Evolutionary conservation across 2,329 filamentous ascomycete species (phyloP), one percentile per base, ranked within the genome.

Genomic region (Penicillium vulpinum): DNA sequence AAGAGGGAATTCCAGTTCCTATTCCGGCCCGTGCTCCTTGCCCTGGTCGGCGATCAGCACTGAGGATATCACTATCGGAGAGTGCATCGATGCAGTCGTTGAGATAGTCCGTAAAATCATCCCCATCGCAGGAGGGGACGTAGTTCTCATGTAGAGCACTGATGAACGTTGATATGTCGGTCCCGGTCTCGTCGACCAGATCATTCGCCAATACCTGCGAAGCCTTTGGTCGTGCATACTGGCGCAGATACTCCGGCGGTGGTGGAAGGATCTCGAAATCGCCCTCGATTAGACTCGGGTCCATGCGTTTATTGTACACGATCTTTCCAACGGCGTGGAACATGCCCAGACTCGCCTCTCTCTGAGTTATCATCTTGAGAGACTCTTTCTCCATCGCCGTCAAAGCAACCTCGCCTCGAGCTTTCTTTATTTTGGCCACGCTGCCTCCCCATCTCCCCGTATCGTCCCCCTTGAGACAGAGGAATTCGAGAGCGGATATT

Each of bases 241-340:
- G 80, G 4, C 80, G 77, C 35, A 90, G 72, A 70, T 85, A 83
- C n/a, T 73, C 65, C 5, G 88, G 88, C 18, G 91, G 76, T 24
- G 74, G 73, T 64, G 88, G 86, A 4, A 77, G 77, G 18, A 75
- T 74, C 3, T 74, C 70, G 31, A 80, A 75, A 9, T 70, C 70
- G 9, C 70, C 57, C 43, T 70, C 58, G 38, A 69, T 56, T 39
- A 70, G 63, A 75, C 73, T 44, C 59, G 71, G 28, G 54, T 88
- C 85, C 22, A 89, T 83, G 44, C 94, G 85, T 72, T 97, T 99
- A 78, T 99, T 99, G 78, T 97, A 96, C 0, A 97, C 88, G 2
- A 99, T 90, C 71, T 94, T 97, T 4, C 93, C 94, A 13, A 97
- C 90, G 0, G 94, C 92, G 72, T 99, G 94, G 69, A 99, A 99